Evolutionary conservation across 257 asterid genomes (phyloP).

Genomic region (Solanum rostratum): DNA sequence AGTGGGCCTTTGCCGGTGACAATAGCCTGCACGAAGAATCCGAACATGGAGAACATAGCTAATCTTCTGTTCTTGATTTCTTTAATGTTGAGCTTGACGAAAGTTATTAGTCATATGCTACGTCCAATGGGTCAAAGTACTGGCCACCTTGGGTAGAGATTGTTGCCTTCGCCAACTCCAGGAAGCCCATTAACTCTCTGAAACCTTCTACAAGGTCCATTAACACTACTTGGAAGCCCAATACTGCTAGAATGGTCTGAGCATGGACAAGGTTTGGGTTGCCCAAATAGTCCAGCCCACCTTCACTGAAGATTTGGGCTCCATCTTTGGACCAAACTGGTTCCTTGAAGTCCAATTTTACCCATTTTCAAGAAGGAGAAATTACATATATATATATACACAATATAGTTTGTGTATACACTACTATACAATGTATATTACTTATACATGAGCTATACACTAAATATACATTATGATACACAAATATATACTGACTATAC

Average conservation of each 20-base stretch:
- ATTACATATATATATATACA: too few relatives aligned
- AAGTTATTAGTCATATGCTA: constrained; percentile 57
- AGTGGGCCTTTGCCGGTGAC: constrained; percentile 59
- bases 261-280: constrained; percentile 78
- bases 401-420: too few relatives aligned
- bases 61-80: constrained; percentile 74
- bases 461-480: too few relatives aligned
- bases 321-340: constrained; percentile 91
- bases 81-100: constrained; percentile 72
- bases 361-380: too few relatives aligned
- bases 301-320: constrained; percentile 61
- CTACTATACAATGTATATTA: too few relatives aligned
- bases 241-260: constrained; percentile 71
- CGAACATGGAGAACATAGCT: constrained; percentile 82
- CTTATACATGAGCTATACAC: too few relatives aligned
- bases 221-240: constrained; percentile 65
- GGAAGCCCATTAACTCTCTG: constrained; percentile 63
- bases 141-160: constrained; percentile 84
- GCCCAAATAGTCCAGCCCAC: constrained; percentile 73
- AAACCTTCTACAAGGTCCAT: constrained; percentile 82
- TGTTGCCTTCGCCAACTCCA: constrained; percentile 77
- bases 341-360: constrained; percentile 53
- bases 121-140: constrained; percentile 71
- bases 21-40: constrained; percentile 60
- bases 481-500: too few relatives aligned